Conservation (phyloP, 768 basidiomycete genomes). For the Saitozyma podzolica region DNA sequence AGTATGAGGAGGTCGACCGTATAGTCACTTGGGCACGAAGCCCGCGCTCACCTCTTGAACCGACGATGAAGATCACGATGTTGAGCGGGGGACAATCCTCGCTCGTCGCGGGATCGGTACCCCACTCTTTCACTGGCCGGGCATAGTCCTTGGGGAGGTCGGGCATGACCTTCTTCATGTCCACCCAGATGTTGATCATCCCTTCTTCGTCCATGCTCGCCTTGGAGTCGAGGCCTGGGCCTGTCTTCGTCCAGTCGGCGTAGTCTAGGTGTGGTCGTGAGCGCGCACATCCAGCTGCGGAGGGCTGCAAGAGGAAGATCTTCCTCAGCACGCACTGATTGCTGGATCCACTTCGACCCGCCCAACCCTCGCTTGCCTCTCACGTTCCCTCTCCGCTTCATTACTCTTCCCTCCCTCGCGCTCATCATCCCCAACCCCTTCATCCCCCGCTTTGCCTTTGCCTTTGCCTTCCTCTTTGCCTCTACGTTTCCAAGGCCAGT, state of each 20-base stretch:
- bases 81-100: constrained; percentile 54
- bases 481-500: neutral
- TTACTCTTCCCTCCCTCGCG: constrained; percentile 4
- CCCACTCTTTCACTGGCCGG: constrained; percentile 59
- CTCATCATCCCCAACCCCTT: constrained; percentile 13
- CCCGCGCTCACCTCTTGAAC: constrained; percentile 60
- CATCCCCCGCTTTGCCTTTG: neutral
- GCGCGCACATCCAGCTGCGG: neutral
- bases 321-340: constrained; percentile 23
- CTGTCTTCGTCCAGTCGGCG: constrained; percentile 27
- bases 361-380: constrained; percentile 20
- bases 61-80: constrained; percentile 69
- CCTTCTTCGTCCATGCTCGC: constrained; percentile 44
- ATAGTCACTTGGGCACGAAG: neutral
- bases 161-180: constrained; percentile 59
- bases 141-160: constrained; percentile 60
- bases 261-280: constrained; percentile 25
- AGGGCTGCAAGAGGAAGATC: neutral
- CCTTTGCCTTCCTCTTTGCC: neutral
- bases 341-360: constrained; percentile 39
- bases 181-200: constrained; percentile 50
- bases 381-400: constrained; percentile 10
- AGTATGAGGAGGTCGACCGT: neutral
- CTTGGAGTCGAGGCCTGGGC: constrained; percentile 40
- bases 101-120: constrained; percentile 44